phyloP scores from a whole-genome alignment of 2,329 filamentous ascomycete genomes.

The Neurospora crassa region DNA sequence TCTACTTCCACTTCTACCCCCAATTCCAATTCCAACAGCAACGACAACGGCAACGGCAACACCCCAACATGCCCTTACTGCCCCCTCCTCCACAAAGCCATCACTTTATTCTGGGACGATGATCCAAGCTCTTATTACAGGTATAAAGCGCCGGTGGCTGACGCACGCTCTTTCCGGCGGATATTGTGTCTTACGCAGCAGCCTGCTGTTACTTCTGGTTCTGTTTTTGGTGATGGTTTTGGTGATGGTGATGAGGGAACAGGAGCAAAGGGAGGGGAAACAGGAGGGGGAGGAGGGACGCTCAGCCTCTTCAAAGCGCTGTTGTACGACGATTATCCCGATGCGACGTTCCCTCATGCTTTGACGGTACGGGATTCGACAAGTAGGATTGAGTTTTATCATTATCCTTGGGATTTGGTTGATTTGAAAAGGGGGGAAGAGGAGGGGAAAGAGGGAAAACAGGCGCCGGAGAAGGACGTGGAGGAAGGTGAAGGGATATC shows the following conservation, averaged over 20 bases:
- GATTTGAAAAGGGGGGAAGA: not conserved
- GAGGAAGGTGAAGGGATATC: not conserved
- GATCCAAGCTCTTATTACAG: not conserved
- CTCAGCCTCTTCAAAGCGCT: constrained; percentile 4
- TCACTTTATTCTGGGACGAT: constrained; percentile 4
- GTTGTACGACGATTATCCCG: constrained; percentile 2
- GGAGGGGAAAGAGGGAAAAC: not conserved
- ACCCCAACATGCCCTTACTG: not conserved
- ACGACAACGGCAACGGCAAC: too few relatives aligned
- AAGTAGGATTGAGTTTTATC: constrained; percentile 7
- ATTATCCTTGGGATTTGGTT: not conserved
- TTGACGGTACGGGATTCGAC: constrained; percentile 4
- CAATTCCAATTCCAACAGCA: too few relatives aligned
- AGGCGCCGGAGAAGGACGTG: not conserved
- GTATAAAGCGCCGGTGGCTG: not conserved
- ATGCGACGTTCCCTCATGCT: constrained; percentile 2
- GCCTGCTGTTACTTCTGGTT: not conserved
- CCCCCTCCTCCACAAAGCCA: constrained; percentile 2
- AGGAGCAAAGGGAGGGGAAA: not conserved
- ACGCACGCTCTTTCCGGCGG: not conserved
- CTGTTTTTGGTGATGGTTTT: not conserved
- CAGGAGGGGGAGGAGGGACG: not conserved
- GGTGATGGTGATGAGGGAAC: not conserved
- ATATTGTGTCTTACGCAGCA: constrained; percentile 4
- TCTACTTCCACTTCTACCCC: not conserved